A percentile compares a stretch with the other conserved stretches of the same genome.
Evolutionary conservation across 1,284 basidiomycete species (phyloP).

Genomic region (Cryptococcus maquisensis): DNA sequence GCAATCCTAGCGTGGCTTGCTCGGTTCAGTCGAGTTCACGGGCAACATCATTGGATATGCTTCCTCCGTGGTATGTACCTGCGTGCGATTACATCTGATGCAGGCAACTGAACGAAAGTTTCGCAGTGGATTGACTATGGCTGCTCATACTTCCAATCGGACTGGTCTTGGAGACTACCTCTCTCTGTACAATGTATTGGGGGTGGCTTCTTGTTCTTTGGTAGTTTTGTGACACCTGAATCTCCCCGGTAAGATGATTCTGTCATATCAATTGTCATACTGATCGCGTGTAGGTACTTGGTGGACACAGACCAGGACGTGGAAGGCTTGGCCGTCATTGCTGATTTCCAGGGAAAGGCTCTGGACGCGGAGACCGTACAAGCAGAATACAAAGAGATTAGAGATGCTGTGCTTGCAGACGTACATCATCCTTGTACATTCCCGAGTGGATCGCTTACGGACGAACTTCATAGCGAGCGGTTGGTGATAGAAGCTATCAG

Average conservation of each 20-base stretch:
- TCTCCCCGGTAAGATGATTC: conserved; percentile 64
- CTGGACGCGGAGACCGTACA: conserved; percentile 67
- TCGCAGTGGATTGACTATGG: conserved; percentile 92
- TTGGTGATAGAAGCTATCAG: conserved; percentile 75
- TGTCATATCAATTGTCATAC: neutral
- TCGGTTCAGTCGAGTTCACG: conserved; percentile 97
- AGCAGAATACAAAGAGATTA: conserved; percentile 89
- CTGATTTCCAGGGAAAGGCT: conserved; percentile 83
- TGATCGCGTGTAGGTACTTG: conserved; percentile 63
- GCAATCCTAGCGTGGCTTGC: conserved; percentile 64
- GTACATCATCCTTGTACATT: conserved; percentile 47
- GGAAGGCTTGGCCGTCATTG: conserved; percentile 82
- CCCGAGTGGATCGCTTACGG: neutral
- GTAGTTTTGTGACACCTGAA: conserved; percentile 85
- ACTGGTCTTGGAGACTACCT: conserved; percentile 78
- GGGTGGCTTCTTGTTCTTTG: conserved; percentile 73
- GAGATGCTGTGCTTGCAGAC: conserved; percentile 76
- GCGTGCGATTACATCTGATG: neutral
- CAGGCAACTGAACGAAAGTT: neutral
- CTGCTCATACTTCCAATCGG: conserved; percentile 77
- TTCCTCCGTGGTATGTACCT: conserved; percentile 73
- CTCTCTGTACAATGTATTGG: conserved; percentile 85
- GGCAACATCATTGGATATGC: conserved; percentile 91
- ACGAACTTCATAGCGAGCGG: conserved; percentile 52
- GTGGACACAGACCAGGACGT: conserved; percentile 83